Percentiles rank a stretch among this genome's conserved stretches.
Conservation (phyloP, 441 rosid genomes). For the Mallotus japonicus region DNA sequence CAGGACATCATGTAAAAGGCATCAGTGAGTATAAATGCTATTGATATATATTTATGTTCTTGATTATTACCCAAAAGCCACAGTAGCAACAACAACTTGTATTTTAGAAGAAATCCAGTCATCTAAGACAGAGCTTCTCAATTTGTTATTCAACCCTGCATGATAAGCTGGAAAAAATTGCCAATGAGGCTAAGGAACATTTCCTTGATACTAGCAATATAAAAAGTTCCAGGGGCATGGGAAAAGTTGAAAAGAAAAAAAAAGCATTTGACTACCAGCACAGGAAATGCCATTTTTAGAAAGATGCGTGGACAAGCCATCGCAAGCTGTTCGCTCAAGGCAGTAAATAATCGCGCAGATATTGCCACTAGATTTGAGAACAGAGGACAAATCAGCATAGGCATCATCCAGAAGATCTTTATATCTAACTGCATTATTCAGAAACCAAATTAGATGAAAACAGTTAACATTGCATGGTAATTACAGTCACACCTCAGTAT, state of each 20-base stretch:
- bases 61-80: slow-evolving; percentile 84
- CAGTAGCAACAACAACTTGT: slow-evolving; percentile 98
- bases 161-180: slow-evolving; percentile 71
- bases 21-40: not conserved
- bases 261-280: slow-evolving; percentile 56
- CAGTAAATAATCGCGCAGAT: slow-evolving; percentile 90
- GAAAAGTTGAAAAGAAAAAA: not conserved
- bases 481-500: slow-evolving; percentile 2
- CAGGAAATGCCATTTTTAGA: slow-evolving; percentile 69
- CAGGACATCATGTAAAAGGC: slow-evolving; percentile 1
- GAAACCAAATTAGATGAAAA: slow-evolving; percentile 31
- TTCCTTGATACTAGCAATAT: slow-evolving; percentile 4
- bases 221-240: slow-evolving; percentile 6
- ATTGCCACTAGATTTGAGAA: slow-evolving; percentile 64
- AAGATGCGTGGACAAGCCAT: slow-evolving; percentile 75
- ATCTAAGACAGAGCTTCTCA: slow-evolving; percentile 76
- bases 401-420: slow-evolving; percentile 81
- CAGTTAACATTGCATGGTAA: not conserved
- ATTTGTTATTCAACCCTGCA: slow-evolving; percentile 81
- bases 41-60: slow-evolving; percentile 17
- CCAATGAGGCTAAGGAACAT: slow-evolving; percentile 21
- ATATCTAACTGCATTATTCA: slow-evolving; percentile 68
- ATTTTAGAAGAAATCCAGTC: slow-evolving; percentile 88
- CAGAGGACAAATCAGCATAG: slow-evolving; percentile 66
- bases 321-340: slow-evolving; percentile 92